Evolutionary conservation across 148 eudicot species (phyloP), one percentile per base, ranked within the genome.

Genomic region (Limonium bicolor): DNA sequence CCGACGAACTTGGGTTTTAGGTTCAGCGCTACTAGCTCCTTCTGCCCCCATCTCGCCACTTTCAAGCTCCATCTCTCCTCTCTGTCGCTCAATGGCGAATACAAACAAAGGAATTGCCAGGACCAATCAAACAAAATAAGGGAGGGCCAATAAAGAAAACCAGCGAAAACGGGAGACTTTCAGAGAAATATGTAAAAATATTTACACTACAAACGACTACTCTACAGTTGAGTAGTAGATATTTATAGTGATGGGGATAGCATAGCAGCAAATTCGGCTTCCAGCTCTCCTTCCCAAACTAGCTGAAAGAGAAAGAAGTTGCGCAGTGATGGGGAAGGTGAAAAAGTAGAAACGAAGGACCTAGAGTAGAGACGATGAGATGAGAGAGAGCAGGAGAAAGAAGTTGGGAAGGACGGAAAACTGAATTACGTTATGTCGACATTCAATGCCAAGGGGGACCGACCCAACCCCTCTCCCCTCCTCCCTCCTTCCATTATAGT

Each of bases 181-280:
- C 5, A 33, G 24, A 27, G 13, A 8, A 20, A 43, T 7, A 10
- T 19, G 26, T 7, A 27, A 11, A 27, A 5, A 1, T n/a, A 3
- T 41, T 20, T 9, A 30, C 22, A 3, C 10, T 38, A 15, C 10
- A 24, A 8, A 41, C 15, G 26, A 14, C 4, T 10, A 30, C 20
- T 28, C 20, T 6, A 24, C 32, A 26, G 9, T 12, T n/a, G 30
- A 31, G 45, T 23, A 43, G 11, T 31, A 27, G 54, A 36, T 56
- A 56, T 56, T 56, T 56, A 44, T 63, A 56, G 53, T 38, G 68
- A 56, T 11, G 46, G 34, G 30, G 62, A 63, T 39, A 13, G 41
- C 35, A 31, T 48, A 51, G 51, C 51, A 48, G 55, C 15, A 4
- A 20, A 17, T 4, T 23, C 9, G 13, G 14, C 42, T 1, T 20